Percentiles rank a stretch among this genome's conserved stretches.
These are phyloP conservation scores for Alternaria sp. DNA, from an alignment of 2,329 filamentous ascomycete species.

Conservation along the genomic window DNA sequence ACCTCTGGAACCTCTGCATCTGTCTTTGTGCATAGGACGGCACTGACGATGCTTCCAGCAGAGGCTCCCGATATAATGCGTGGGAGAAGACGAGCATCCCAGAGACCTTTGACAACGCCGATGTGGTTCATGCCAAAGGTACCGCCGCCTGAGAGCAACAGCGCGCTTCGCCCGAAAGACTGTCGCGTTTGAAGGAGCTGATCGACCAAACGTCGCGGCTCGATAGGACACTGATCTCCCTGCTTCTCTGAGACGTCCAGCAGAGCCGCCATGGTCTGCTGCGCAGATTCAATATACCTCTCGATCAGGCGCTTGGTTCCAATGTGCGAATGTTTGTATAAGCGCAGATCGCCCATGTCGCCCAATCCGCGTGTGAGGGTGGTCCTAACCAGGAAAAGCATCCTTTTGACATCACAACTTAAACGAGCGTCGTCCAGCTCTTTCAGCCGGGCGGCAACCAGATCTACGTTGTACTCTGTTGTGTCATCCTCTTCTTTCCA, in stretches of 20 bases:
- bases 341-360: conserved; percentile 81
- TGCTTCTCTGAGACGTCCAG: conserved; percentile 68
- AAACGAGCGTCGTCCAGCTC: conserved; percentile 79
- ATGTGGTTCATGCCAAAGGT: conserved; percentile 95
- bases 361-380: conserved; percentile 82
- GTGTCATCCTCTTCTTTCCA: conserved; percentile 78
- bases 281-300: conserved; percentile 81
- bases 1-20: conserved; percentile 80
- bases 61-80: conserved; percentile 89
- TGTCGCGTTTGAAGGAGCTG: conserved; percentile 76
- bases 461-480: conserved; percentile 74
- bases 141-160: conserved; percentile 84
- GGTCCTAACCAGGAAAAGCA: conserved; percentile 84
- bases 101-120: conserved; percentile 83
- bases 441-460: conserved; percentile 74
- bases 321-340: conserved; percentile 85
- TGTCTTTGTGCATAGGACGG: conserved; percentile 79
- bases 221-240: conserved; percentile 61
- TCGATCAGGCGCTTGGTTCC: conserved; percentile 91
- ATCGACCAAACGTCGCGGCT: conserved; percentile 70
- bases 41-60: conserved; percentile 85
- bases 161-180: conserved; percentile 83
- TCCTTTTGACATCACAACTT: conserved; percentile 75
- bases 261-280: conserved; percentile 76
- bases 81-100: conserved; percentile 77